These are phyloP conservation scores for Ramichloridium luteum DNA, from an alignment of 2,329 filamentous ascomycete genomes.

Conservation along the genomic window DNA sequence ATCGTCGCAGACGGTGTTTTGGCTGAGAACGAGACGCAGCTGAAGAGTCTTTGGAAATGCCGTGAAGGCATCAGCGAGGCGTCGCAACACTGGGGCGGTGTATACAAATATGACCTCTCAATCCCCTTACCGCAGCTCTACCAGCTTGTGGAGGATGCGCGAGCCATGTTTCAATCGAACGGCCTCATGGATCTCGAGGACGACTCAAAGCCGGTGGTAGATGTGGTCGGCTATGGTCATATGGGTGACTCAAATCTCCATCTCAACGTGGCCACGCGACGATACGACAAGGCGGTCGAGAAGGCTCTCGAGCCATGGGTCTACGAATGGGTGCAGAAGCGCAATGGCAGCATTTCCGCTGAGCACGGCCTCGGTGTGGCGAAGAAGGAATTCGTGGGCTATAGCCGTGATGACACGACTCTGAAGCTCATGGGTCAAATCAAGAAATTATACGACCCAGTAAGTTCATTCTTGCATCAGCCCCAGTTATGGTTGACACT, in stretches of 20 bases:
- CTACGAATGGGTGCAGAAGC: slow-evolving; percentile 88
- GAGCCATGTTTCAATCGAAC: slow-evolving; percentile 56
- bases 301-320: slow-evolving; percentile 83
- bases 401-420: slow-evolving; percentile 80
- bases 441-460: slow-evolving; percentile 87
- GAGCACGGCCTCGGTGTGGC: slow-evolving; percentile 90
- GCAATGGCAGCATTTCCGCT: slow-evolving; percentile 86
- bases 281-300: slow-evolving; percentile 81
- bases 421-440: slow-evolving; percentile 87
- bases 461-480: slow-evolving; percentile 39
- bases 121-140: slow-evolving; percentile 85
- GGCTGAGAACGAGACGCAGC: slow-evolving; percentile 86
- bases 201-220: slow-evolving; percentile 64
- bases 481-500: background rate
- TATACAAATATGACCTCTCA: slow-evolving; percentile 97
- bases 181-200: slow-evolving; percentile 64
- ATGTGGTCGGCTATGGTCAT: slow-evolving; percentile 92
- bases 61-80: slow-evolving; percentile 87
- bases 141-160: slow-evolving; percentile 72
- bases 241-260: slow-evolving; percentile 97
- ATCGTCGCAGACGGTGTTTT: slow-evolving; percentile 83
- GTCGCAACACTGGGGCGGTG: slow-evolving; percentile 78
- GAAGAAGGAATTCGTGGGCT: slow-evolving; percentile 92
- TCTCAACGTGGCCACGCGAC: slow-evolving; percentile 71
- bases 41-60: slow-evolving; percentile 76